Evolutionary conservation across 768 basidiomycete genomes (phyloP).

Genomic region (Xanthoconium purpureum): DNA sequence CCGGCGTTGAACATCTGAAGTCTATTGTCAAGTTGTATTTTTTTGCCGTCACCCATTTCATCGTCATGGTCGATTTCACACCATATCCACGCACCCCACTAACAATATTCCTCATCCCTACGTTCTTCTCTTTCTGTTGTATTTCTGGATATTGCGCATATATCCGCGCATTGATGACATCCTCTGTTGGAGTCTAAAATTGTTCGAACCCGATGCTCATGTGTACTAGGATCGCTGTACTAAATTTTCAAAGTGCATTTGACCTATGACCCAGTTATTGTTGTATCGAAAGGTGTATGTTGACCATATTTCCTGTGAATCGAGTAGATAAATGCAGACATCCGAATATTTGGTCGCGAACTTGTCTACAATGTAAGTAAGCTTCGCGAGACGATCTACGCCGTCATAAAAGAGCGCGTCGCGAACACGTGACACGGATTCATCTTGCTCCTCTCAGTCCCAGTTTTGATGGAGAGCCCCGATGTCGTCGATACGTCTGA

Average conservation of each 20-base stretch:
- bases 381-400: too few species aligned
- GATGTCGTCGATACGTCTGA: slow-evolving; percentile 65
- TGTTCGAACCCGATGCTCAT: not conserved
- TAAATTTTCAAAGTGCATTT: slow-evolving; percentile 1
- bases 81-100: slow-evolving; percentile 9
- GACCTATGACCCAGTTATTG: not conserved
- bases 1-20: slow-evolving; percentile 29
- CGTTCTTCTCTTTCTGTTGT: slow-evolving; percentile 9
- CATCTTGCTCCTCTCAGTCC: not conserved
- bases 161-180: slow-evolving; percentile 21
- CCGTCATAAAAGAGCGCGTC: not conserved
- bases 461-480: slow-evolving; percentile 17
- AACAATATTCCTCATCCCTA: slow-evolving; percentile 10
- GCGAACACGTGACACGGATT: slow-evolving; percentile 20
- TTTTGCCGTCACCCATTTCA: slow-evolving; percentile 5
- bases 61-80: slow-evolving; percentile 1
- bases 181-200: slow-evolving; percentile 7
- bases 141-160: slow-evolving; percentile 21
- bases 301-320: not conserved
- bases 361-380: too few species aligned
- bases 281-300: slow-evolving; percentile 20
- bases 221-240: slow-evolving; percentile 7
- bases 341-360: not conserved
- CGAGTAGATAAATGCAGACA: not conserved
- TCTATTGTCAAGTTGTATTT: slow-evolving; percentile 21